Evolutionary conservation across 805 yeast genomes (phyloP).

Genomic region (Kurtzmaniella cleridarum): DNA sequence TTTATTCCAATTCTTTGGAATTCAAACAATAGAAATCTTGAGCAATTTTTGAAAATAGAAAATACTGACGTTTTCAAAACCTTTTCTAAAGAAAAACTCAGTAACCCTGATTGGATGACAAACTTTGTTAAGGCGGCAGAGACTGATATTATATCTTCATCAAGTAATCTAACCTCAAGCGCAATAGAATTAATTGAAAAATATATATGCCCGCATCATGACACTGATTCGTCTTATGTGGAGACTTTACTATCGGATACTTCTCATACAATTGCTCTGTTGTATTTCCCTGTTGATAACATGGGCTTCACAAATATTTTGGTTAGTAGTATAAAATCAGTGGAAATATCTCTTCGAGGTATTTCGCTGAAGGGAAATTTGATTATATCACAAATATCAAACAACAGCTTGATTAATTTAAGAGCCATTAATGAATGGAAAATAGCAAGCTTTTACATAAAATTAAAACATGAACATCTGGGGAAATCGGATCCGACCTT

Average conservation of each 20-base stretch:
- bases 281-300: constrained; percentile 34
- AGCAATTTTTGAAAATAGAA: constrained; percentile 12
- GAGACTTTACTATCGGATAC: constrained; percentile 25
- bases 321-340: constrained; percentile 54
- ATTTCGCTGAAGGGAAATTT: constrained; percentile 34
- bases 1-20: constrained; percentile 74
- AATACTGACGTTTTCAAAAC: constrained; percentile 11
- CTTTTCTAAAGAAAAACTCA: constrained; percentile 9
- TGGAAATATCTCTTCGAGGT: constrained; percentile 65
- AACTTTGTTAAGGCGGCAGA: constrained; percentile 15
- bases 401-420: constrained; percentile 55
- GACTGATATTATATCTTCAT: constrained; percentile 15
- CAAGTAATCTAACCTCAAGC: constrained; percentile 19
- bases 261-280: constrained; percentile 28
- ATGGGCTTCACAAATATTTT: constrained; percentile 35
- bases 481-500: constrained; percentile 28
- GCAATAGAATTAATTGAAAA: constrained; percentile 24
- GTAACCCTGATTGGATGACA: constrained; percentile 20
- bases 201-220: no score
- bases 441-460: constrained; percentile 28
- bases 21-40: constrained; percentile 34
- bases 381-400: constrained; percentile 53
- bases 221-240: constrained; percentile 15
- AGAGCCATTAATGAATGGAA: constrained; percentile 43
- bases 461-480: constrained; percentile 11